These are phyloP conservation scores for Lipomyces lipofer DNA, from an alignment of 805 yeast genomes.

Conservation along the genomic window DNA sequence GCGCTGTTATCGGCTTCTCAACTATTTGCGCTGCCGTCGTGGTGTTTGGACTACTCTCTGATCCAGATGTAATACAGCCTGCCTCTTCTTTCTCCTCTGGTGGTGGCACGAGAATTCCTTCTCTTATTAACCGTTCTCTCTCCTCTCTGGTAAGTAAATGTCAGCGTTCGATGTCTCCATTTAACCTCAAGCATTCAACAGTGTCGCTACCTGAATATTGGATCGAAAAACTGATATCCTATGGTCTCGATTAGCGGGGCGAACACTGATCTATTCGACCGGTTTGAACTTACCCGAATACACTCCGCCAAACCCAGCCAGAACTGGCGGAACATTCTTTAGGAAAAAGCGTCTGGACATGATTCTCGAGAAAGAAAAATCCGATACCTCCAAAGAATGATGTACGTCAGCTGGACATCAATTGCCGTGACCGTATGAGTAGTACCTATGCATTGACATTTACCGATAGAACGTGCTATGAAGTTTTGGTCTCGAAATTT, in stretches of 20 bases:
- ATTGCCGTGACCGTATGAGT: no score
- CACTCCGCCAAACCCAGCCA: conserved; percentile 19
- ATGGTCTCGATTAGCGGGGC: neutral
- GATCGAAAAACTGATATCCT: conserved; percentile 23
- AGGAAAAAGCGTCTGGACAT: conserved; percentile 19
- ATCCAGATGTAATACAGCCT: conserved; percentile 5
- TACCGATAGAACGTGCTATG: no score
- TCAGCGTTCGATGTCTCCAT: neutral
- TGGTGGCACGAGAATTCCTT: conserved; percentile 16
- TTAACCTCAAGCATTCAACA: neutral
- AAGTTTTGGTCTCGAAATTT: no score
- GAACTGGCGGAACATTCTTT: conserved; percentile 9
- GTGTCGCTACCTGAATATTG: conserved; percentile 14
- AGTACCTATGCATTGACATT: no score
- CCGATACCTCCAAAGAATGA: no score
- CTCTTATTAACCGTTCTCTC: conserved; percentile 16
- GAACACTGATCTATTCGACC: neutral
- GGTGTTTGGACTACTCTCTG: neutral
- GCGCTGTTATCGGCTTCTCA: neutral
- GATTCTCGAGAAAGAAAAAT: no score
- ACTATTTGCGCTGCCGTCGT: neutral
- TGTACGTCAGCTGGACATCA: no score
- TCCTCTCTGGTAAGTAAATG: conserved; percentile 11
- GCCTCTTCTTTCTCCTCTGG: neutral
- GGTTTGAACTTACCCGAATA: conserved; percentile 14